Base-by-base conservation (phyloP, 2,329 filamentous ascomycete genomes). In the Seiridium unicorne region DNA sequence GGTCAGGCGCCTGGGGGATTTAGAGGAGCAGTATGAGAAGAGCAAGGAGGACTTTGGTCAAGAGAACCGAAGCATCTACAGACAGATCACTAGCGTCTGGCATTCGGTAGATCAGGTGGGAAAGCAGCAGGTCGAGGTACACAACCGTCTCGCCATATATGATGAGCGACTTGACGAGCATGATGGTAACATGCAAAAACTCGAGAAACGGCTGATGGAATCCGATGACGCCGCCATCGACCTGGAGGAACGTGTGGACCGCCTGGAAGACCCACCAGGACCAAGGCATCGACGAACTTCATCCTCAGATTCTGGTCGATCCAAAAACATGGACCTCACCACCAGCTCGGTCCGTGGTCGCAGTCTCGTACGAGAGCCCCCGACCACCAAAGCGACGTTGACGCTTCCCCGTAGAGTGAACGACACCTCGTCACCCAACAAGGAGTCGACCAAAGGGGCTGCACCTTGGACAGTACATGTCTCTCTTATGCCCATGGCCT, bases 391-490 rank as follows among this genome's bases (percentile, higher is more conserved):
- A 38, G 46, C 7, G 11, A 26, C 35, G 13, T 7, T 35, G 8
- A 9, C 46, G 4, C 18, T 42, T 11, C 18, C 34, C 1, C 44
- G 44, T 8, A 26, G 42, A 10, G 10, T 47, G 18, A 36, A 31
- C 26, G 32, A n/a, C n/a, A 35, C 54, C 13, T 5, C 38, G 11
- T 10, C 1, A 5, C 7, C 11, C 3, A 53, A 13, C 31, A 35
- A 40, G 8, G 26, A 11, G 31, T 34, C 48, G 38, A 26, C 32
- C n/a, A 31, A 31, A 10, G 31, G 4, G 40, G 46, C 57, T 26
- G 66, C 61, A 8, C 66, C 67, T 4, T 87, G 84, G 84, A 86
- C 84, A 1, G 81, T 87, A 35, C 84, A 87, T 65, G 76, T 87
- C 42, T 87, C 84, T 2, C 77, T 87, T 10, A 75, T 87, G 44